Evolutionary conservation across 176 grass and related monocot genomes (phyloP).

Genomic region (Thinopyrum elongatum): DNA sequence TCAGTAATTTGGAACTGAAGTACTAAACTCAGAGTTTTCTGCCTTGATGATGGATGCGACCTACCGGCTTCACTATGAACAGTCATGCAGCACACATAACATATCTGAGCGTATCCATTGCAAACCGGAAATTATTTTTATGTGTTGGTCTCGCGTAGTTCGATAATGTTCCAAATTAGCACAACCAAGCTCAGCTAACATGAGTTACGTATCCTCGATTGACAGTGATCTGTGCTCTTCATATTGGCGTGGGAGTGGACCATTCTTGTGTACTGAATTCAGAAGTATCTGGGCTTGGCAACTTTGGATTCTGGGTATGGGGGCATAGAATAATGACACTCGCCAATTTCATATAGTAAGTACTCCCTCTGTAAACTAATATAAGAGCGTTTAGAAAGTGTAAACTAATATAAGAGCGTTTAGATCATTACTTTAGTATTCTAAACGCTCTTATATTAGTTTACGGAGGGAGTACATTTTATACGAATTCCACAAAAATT

Average conservation of each 20-base stretch:
- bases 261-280: background rate
- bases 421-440: too few relatives aligned
- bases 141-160: background rate
- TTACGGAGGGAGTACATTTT: too few relatives aligned
- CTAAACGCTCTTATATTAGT: too few relatives aligned
- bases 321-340: background rate
- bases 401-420: too few relatives aligned
- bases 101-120: background rate
- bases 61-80: background rate
- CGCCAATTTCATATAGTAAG: background rate
- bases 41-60: background rate
- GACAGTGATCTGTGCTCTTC: constrained; percentile 2
- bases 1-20: background rate
- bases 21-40: background rate
- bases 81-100: background rate
- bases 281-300: background rate
- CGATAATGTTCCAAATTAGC: background rate
- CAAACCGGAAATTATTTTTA: background rate
- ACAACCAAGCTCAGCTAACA: background rate
- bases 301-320: background rate
- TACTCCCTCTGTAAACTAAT: background rate
- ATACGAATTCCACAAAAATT: background rate
- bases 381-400: too few relatives aligned
- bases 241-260: background rate
- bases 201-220: background rate